Base-by-base conservation (phyloP, 2,329 filamentous ascomycete species). In the Exserohilum rostratum region DNA sequence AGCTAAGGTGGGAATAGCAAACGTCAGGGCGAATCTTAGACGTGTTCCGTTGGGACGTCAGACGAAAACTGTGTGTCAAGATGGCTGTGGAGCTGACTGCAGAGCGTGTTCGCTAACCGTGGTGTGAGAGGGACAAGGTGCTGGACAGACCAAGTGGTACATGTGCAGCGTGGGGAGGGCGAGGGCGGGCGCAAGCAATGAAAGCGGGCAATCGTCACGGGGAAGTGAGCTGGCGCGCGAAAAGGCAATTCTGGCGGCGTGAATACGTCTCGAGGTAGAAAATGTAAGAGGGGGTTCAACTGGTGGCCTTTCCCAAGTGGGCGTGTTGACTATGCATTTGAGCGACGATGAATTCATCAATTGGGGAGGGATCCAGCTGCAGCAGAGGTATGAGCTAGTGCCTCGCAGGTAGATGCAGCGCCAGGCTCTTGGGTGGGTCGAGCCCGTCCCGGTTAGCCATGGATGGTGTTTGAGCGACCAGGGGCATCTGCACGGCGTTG, bases 331-430 rank as follows among this genome's bases (percentile, higher is more conserved):
- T 71, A 69, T 69, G 68, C 70, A 68, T 64, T 59, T 65, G 65
- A 65, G 62, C 63, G 65, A 66, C 68, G 60, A 70, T 68, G 67
- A 69, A 71, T 66, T 68, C 70, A 68, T 71, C 67, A 66, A 70
- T 61, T 64, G 64, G 66, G 58, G 61, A 60, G 58, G 51, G 62
- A 61, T 61, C 55, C 65, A 65, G 67, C 64, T 65, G 66, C 57
- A 64, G 57, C 61, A 71, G 64, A 57, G 65, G 55, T 49, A 66
- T 66, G 64, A 58, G 60, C 69, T 69, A 72, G 67, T 66, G 66
- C 67, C 58, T 68, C 66, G 63, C 65, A 66, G 66, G 69, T 66
- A 66, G 68, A 67, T 71, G 70, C 65, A 66, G 69, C 67, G 57
- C 66, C 69, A 72, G 67, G 67, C 67, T 46, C 55, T 46, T 61